Base-by-base conservation (phyloP, 495 filamentous ascomycete genomes). In the Extremus antarcticus region DNA sequence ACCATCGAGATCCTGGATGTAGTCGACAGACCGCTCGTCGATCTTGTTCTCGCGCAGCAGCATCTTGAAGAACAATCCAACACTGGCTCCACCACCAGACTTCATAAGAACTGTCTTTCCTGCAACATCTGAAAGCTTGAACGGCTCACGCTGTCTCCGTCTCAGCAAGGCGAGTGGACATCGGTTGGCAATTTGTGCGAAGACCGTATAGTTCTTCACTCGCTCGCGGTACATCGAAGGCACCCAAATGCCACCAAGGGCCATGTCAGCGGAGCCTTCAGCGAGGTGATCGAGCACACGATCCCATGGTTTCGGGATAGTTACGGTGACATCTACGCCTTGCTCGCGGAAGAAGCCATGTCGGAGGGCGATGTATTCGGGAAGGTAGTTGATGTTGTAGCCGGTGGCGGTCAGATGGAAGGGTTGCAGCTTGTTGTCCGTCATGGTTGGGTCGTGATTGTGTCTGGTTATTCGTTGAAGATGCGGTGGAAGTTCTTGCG, bases 41-140 rank as follows among this genome's bases (percentile, higher is more conserved):
- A 58, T 48, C 48, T 49, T 41, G 23, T 47, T 46, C 43, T 58
- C 55, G 20, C 55, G 49, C 25, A 58, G 50, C 25, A 53, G 50
- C 55, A 58, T 58, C 50, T 58, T 58, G 55, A 53, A 53, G 41
- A 58, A 58, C 11, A 58, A 41, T 9, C 55, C 55, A 29, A 53
- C 49, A 25, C 55, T 58, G 3, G 55, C 55, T 24, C 55, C 55
- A 25, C 41, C 41, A 23, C 49, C 41, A 11, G 50, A 53, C 29
- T 58, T 58, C 55, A 58, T 58, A 32, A 58, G 32, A 9, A 58
- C 55, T 17, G 55, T 58, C 22, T 50, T 58, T 24, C 50, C 41
- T 17, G 50, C 50, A 17, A 53, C 25, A 47, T 58, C 49, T 2
- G 50, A n/a, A 16, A 53, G 22, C 48, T 53, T 45, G 35, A 53